These are phyloP conservation scores for Tylopilus orsonianus DNA, from an alignment of 1,284 basidiomycete species.

Conservation along the genomic window DNA sequence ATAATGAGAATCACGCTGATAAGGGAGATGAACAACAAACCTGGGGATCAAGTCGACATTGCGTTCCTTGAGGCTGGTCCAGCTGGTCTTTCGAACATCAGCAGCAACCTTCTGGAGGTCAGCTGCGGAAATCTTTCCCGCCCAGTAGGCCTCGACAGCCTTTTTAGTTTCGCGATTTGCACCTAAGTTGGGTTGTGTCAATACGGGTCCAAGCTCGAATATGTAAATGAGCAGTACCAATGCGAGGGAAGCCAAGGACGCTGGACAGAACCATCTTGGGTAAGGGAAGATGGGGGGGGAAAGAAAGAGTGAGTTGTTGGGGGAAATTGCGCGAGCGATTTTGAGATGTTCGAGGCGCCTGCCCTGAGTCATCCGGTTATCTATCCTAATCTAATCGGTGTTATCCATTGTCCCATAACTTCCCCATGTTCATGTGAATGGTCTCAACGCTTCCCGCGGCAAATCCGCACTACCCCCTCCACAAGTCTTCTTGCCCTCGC, in stretches of 20 bases:
- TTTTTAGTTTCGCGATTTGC: constrained; percentile 98
- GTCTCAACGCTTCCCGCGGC: not conserved
- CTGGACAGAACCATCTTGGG: constrained; percentile 74
- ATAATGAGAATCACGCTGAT: constrained; percentile 23
- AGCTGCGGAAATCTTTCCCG: constrained; percentile 85
- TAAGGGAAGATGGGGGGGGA: constrained; percentile 21
- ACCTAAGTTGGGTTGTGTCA: constrained; percentile 40
- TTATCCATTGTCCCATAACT: not conserved
- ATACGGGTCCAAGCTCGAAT: not conserved
- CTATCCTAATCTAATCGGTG: constrained; percentile 31
- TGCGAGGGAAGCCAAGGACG: constrained; percentile 96
- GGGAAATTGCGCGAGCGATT: constrained; percentile 24
- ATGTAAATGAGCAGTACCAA: constrained; percentile 61
- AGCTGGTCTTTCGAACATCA: constrained; percentile 88
- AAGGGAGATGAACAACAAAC: constrained; percentile 44
- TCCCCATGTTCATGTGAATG: constrained; percentile 26
- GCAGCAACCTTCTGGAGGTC: constrained; percentile 89
- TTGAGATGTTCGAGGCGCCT: constrained; percentile 31
- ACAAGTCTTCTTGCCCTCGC: not conserved
- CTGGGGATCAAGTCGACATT: constrained; percentile 94
- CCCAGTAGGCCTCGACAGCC: constrained; percentile 98
- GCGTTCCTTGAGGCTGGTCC: constrained; percentile 84
- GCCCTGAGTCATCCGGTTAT: constrained; percentile 34
- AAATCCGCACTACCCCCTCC: constrained; percentile 2
- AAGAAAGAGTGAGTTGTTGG: constrained; percentile 34